A percentile compares a stretch with the other conserved stretches of the same genome.
Conservation (phyloP, 2,329 filamentous ascomycete species). For the Xylariales sp. region DNA sequence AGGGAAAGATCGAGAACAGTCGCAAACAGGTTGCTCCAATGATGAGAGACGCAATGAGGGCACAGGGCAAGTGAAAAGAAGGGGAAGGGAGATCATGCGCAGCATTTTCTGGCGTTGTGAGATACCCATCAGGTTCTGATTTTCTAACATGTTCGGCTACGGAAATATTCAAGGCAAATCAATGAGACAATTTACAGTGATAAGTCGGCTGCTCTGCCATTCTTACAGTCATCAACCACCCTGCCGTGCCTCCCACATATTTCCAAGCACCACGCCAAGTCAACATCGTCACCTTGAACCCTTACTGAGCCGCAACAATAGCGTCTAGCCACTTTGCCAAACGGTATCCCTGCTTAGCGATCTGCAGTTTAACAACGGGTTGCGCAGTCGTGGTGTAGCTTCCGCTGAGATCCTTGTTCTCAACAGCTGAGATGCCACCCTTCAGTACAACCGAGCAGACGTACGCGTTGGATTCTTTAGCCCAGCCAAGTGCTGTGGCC, state of each 20-base stretch:
- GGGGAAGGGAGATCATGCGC: slow-evolving; percentile 3
- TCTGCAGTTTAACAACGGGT: slow-evolving; percentile 36
- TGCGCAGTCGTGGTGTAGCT: slow-evolving; percentile 34
- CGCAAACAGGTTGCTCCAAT: slow-evolving; percentile 67
- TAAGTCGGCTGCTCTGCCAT: too few species aligned
- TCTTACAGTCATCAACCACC: too few species aligned
- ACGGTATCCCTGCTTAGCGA: slow-evolving; percentile 39
- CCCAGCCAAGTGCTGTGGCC: slow-evolving; percentile 32
- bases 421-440: slow-evolving; percentile 31
- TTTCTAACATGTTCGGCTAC: too few species aligned
- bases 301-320: slow-evolving; percentile 22
- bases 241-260: too few species aligned
- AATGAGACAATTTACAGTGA: too few species aligned
- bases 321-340: slow-evolving; percentile 30
- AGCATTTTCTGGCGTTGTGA: too few species aligned
- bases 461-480: slow-evolving; percentile 35
- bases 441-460: slow-evolving; percentile 39
- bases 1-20: slow-evolving; percentile 56
- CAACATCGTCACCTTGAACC: background rate
- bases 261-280: background rate
- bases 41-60: slow-evolving; percentile 51
- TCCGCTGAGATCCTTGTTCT: slow-evolving; percentile 34
- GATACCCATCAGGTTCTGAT: too few species aligned
- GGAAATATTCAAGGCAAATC: too few species aligned
- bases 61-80: slow-evolving; percentile 9